Evolutionary conservation across 23 red algal species (phyloP), one percentile per base, ranked within the genome.

Genomic region (Gracilaria caudata): DNA sequence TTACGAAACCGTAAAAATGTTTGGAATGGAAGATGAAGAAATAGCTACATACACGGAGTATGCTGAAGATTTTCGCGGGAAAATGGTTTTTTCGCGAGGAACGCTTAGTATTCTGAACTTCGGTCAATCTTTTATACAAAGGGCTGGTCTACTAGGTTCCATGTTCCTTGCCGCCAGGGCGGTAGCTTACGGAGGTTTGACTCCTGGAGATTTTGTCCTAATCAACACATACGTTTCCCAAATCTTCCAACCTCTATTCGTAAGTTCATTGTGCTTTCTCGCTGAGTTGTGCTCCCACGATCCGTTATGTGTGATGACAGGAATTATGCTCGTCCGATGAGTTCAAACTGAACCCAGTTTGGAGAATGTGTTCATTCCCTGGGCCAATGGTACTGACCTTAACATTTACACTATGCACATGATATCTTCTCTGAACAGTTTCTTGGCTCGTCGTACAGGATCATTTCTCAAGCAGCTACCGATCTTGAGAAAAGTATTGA

Each of bases 1-100:
- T 76, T 94, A 70, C 29, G 93, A 99, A 64, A 95, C 89, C 37
- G 93, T 99, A 14, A 99, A 99, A 90, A 83, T 84, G 58, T 99
- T 99, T 80, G 91, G 87, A 41, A 84, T 92, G 73, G 92, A 95
- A 79, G 13, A 71, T 8, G 84, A 87, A 32, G 97, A 99, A 80
- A 71, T 81, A 2, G 28, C 51, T 8, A 53, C 72, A 1, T 99
- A 95, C 71, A 57, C 44, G 49, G 41, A 71, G 0, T 57, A 75
- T 4, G 53, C 82, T 8, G 44, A 55, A 13, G 84, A 58, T 1
- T 94, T 81, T 82, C 73, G 83, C 25, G 43, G 33, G 9, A 77
- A 57, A n/a, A 73, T 47, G 26, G 29, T 90, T 5, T 40, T 37
- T 29, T 81, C 85, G 35, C 80, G 66, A 39, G 49, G 24, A 59